Evolutionary conservation across 2,329 filamentous ascomycete genomes (phyloP).

Genomic region (Sclerotinia glacialis): DNA sequence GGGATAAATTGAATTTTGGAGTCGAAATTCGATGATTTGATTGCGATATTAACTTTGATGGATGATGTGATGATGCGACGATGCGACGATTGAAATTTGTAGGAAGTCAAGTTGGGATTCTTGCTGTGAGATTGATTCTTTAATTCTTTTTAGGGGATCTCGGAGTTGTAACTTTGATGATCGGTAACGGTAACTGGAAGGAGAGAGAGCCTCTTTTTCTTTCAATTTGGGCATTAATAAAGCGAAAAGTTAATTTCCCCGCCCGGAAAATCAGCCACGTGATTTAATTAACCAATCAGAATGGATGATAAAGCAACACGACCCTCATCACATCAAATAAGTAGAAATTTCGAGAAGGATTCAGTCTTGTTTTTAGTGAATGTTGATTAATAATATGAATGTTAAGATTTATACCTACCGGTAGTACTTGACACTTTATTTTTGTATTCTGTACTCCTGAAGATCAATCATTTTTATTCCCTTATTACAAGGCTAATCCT

Average conservation of each 20-base stretch:
- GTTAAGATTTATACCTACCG: neutral
- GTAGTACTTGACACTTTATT: too few relatives aligned
- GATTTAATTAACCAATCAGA: neutral
- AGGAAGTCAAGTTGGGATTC: neutral
- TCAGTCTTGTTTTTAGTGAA: slow-evolving; percentile 2
- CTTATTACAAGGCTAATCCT: neutral
- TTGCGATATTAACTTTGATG: neutral
- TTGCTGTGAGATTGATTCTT: neutral
- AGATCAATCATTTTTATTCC: neutral
- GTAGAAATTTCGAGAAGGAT: slow-evolving; percentile 13
- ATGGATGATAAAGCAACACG: neutral
- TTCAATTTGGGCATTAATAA: neutral
- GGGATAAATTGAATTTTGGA: slow-evolving; percentile 5
- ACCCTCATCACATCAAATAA: neutral
- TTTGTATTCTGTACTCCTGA: neutral
- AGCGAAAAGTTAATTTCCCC: slow-evolving; percentile 9
- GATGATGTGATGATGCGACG: neutral
- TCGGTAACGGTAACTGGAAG: too few relatives aligned
- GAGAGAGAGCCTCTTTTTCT: neutral
- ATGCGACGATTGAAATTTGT: neutral
- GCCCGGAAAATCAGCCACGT: neutral
- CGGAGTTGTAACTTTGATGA: neutral
- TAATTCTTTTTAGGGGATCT: neutral
- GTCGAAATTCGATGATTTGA: slow-evolving; percentile 15
- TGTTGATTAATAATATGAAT: neutral